These are phyloP conservation scores for Pyracantha coccinea DNA, from an alignment of 331 rosid genomes.

Conservation along the genomic window DNA sequence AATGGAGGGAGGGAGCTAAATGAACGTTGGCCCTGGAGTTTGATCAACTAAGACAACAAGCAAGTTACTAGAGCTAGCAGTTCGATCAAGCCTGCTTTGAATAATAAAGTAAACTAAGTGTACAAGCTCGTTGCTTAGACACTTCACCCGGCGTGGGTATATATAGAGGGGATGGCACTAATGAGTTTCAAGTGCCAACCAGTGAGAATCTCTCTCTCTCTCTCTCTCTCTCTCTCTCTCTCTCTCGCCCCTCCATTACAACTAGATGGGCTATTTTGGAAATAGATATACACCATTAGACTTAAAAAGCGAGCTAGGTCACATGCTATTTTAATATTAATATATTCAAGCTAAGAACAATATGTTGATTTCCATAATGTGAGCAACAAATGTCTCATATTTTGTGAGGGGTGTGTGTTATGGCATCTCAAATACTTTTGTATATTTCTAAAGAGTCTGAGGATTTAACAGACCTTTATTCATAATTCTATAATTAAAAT, in stretches of 20 bases:
- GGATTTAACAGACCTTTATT: too few relatives aligned
- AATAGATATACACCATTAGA: too few relatives aligned
- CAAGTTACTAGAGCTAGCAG: not conserved
- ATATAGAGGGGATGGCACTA: conserved; percentile 5
- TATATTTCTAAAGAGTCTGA: too few relatives aligned
- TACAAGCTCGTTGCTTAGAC: not conserved
- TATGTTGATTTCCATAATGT: too few relatives aligned
- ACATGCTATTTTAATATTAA: too few relatives aligned
- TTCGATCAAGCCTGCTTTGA: not conserved
- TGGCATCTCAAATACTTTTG: too few relatives aligned
- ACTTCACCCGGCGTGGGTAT: not conserved
- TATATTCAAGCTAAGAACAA: too few relatives aligned
- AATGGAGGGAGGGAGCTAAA: not conserved
- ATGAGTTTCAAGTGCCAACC: not conserved
- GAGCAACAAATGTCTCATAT: too few relatives aligned
- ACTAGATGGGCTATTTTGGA: too few relatives aligned
- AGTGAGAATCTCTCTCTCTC: not conserved
- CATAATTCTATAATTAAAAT: too few relatives aligned
- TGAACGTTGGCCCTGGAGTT: not conserved
- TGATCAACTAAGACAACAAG: not conserved
- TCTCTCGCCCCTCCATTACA: not conserved
- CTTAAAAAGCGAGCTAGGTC: too few relatives aligned
- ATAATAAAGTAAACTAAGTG: not conserved
- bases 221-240: not conserved
- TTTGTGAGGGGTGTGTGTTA: too few relatives aligned